Conservation (phyloP, 306 rosid genomes). For the Lathyrus aphaca region DNA sequence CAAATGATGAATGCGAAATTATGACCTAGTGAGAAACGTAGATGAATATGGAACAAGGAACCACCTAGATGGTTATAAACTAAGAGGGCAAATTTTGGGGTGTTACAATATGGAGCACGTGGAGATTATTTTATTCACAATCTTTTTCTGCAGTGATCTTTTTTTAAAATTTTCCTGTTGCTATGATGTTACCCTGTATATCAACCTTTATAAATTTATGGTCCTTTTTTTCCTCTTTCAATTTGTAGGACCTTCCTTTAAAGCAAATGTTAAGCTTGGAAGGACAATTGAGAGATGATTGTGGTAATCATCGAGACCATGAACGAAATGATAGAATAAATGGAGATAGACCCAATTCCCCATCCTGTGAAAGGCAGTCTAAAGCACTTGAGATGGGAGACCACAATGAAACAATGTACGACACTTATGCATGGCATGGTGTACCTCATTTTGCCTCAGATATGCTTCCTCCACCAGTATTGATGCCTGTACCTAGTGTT, state of each 20-base stretch:
- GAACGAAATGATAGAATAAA: slow-evolving; percentile 63
- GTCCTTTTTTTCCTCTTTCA: neutral
- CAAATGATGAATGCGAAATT: no score
- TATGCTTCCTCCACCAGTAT: slow-evolving; percentile 77
- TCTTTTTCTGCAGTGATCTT: neutral
- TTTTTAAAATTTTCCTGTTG: neutral
- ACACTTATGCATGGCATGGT: slow-evolving; percentile 67
- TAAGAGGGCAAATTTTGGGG: no score
- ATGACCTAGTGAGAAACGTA: no score
- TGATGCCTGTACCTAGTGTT: slow-evolving; percentile 99
- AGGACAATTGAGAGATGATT: slow-evolving; percentile 83
- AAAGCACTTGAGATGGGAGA: slow-evolving; percentile 72
- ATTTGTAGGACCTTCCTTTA: slow-evolving; percentile 66
- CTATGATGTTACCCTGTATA: slow-evolving; percentile 18
- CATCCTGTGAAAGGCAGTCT: slow-evolving; percentile 64
- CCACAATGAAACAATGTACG: slow-evolving; percentile 86
- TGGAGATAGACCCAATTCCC: slow-evolving; percentile 78
- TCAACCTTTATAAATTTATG: slow-evolving; percentile 6
- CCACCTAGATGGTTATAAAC: no score
- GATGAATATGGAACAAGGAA: no score
- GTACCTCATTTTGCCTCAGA: slow-evolving; percentile 80
- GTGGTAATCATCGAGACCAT: slow-evolving; percentile 78
- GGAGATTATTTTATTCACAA: no score
- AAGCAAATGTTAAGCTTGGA: slow-evolving; percentile 73
- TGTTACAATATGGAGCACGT: no score